phyloP scores from a whole-genome alignment of 768 basidiomycete genomes.

The Saitozyma podzolica region DNA sequence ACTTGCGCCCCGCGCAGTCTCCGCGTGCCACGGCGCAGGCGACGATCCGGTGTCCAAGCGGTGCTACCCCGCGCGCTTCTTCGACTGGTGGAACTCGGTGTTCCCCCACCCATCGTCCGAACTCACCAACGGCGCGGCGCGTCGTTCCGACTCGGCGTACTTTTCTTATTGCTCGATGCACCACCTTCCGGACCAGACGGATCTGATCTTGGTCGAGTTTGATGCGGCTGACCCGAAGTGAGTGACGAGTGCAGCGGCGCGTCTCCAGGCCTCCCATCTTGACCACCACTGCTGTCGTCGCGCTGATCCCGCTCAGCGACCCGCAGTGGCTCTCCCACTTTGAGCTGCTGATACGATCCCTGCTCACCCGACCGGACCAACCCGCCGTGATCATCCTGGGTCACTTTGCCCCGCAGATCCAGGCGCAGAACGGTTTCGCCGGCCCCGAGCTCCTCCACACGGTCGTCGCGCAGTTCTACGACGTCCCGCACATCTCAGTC shows the following conservation, averaged over 20 bases:
- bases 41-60: slow-evolving; percentile 79
- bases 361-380: slow-evolving; percentile 82
- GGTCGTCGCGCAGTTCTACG: slow-evolving; percentile 93
- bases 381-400: slow-evolving; percentile 94
- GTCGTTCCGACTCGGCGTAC: slow-evolving; percentile 88
- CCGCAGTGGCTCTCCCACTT: slow-evolving; percentile 74
- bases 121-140: slow-evolving; percentile 95
- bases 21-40: slow-evolving; percentile 91
- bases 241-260: slow-evolving; percentile 49
- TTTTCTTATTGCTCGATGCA: slow-evolving; percentile 92
- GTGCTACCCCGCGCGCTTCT: slow-evolving; percentile 91
- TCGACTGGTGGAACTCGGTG: slow-evolving; percentile 96
- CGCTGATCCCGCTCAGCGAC: slow-evolving; percentile 58
- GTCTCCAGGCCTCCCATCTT: neutral
- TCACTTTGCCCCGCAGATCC: slow-evolving; percentile 85
- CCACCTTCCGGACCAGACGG: slow-evolving; percentile 89
- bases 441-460: slow-evolving; percentile 90
- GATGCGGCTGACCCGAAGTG: slow-evolving; percentile 86
- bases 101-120: slow-evolving; percentile 97
- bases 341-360: slow-evolving; percentile 86
- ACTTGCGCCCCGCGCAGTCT: slow-evolving; percentile 58
- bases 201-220: slow-evolving; percentile 92
- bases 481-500: slow-evolving; percentile 79
- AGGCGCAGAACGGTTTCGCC: slow-evolving; percentile 74
- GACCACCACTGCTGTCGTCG: neutral